phyloP scores from a whole-genome alignment of 164 flowering plant species.

The grape (Vitis vinifera) region ASM3070453v1 NC_081812.1:16984001-16984500 shows the following conservation, averaged over 20 bases:
- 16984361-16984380: constrained; percentile 84
- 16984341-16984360: constrained; percentile 71
- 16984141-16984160: neutral
- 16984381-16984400: constrained; percentile 74
- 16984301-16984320: constrained; percentile 31
- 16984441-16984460: constrained; percentile 81
- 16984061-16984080: neutral
- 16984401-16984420: constrained; percentile 66
- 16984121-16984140: neutral
- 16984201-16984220: constrained; percentile 39
- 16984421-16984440: constrained; percentile 86
- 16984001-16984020: neutral
- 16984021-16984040: neutral
- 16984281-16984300: constrained; percentile 34
- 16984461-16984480: constrained; percentile 83
- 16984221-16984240: constrained; percentile 56
- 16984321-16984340: constrained; percentile 43
- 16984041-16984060: neutral
- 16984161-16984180: constrained; percentile 5
- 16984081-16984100: neutral
- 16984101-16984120: neutral
- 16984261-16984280: constrained; percentile 47
- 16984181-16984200: constrained; percentile 52
- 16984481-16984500: constrained; percentile 76
- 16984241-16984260: constrained; percentile 61